phyloP scores from a whole-genome alignment of 345 rosid genomes.

The Hypericum androsaemum region DNA sequence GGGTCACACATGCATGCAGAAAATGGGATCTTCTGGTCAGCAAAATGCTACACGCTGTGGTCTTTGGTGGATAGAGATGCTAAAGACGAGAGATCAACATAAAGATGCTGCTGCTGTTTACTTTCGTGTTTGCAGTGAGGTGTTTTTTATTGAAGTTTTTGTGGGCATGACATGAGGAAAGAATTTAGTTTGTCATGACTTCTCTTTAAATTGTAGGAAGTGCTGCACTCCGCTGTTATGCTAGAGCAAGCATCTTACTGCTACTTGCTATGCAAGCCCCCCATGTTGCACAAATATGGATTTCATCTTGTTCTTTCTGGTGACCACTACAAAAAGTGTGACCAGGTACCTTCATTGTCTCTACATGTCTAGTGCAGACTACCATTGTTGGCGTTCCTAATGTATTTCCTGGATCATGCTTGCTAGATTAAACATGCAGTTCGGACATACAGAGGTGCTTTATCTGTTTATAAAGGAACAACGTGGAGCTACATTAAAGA shows the following conservation, averaged over 20 bases:
- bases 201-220: conserved; percentile 44
- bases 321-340: conserved; percentile 81
- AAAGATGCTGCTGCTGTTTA: conserved; percentile 94
- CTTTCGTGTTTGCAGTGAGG: conserved; percentile 94
- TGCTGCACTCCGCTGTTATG: conserved; percentile 93
- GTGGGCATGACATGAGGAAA: too few relatives aligned
- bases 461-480: conserved; percentile 77
- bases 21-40: conserved; percentile 62
- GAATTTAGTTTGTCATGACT: conserved; percentile 5
- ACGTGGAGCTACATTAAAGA: conserved; percentile 88
- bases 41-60: conserved; percentile 90
- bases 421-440: conserved; percentile 86
- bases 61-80: conserved; percentile 98
- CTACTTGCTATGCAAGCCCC: conserved; percentile 75
- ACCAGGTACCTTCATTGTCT: conserved; percentile 55
- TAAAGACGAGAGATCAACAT: conserved; percentile 69
- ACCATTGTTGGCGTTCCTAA: conserved; percentile 16
- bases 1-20: conserved; percentile 34
- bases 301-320: conserved; percentile 98
- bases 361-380: not conserved
- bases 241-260: conserved; percentile 99
- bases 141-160: conserved; percentile 19
- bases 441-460: conserved; percentile 76
- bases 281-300: conserved; percentile 93
- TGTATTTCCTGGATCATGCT: conserved; percentile 15